A percentile compares a stretch with the other conserved stretches of the same genome.
Conservation (phyloP, 305 asterid species). For the Striga hermonthica region DNA sequence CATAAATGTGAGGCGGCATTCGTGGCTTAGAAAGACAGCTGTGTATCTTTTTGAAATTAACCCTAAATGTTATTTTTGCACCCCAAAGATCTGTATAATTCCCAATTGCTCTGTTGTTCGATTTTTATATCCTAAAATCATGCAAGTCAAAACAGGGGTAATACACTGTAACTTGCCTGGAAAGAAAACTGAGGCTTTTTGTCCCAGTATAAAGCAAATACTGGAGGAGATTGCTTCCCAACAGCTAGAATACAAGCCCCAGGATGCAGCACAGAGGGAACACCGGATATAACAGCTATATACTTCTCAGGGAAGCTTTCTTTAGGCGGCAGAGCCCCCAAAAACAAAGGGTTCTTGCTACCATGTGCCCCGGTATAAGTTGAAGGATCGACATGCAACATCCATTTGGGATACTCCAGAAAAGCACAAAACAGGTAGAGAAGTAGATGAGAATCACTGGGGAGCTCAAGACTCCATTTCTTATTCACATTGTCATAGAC, state of each 20-base stretch:
- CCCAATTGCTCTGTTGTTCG: not conserved
- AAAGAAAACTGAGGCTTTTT: conserved; percentile 86
- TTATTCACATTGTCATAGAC: conserved; percentile 58
- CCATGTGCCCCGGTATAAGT: conserved; percentile 74
- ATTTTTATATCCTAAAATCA: not conserved
- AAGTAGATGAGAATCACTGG: conserved; percentile 86
- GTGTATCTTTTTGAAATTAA: not conserved
- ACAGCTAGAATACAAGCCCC: conserved; percentile 88
- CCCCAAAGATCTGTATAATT: conserved; percentile 5
- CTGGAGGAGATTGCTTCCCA: conserved; percentile 86
- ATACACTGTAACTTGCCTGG: conserved; percentile 63
- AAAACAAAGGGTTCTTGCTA: conserved; percentile 84
- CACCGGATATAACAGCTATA: conserved; percentile 69
- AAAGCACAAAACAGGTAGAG: conserved; percentile 90
- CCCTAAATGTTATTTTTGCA: not conserved
- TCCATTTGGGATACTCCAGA: conserved; percentile 92
- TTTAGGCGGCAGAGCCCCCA: conserved; percentile 88
- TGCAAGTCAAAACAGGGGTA: conserved; percentile 23
- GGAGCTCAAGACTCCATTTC: conserved; percentile 79
- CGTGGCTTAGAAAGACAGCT: not conserved
- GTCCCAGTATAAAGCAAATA: conserved; percentile 83
- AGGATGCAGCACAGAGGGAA: conserved; percentile 84
- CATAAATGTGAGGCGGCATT: not conserved
- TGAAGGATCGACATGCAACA: conserved; percentile 92
- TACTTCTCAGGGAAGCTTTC: conserved; percentile 93